Evolutionary conservation across 192 early-diverging fungal species (phyloP).

Genomic region (Mortierella hygrophila): DNA sequence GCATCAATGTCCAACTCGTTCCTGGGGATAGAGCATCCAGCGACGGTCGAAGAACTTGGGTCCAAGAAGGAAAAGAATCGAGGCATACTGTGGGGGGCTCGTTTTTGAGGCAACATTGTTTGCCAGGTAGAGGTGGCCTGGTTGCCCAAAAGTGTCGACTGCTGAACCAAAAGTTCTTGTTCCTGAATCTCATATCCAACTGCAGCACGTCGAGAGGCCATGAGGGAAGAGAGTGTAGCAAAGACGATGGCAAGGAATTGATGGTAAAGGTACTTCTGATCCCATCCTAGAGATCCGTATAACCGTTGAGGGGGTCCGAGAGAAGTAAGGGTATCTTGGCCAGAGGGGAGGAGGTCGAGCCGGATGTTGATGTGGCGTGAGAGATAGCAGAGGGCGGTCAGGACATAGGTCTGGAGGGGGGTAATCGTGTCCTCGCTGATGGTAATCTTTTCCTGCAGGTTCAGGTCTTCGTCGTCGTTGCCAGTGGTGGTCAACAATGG

Average conservation of each 20-base stretch:
- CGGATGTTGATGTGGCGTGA: conserved; percentile 49
- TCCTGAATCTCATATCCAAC: not conserved
- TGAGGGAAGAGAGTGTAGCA: conserved; percentile 21
- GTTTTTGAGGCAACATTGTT: conserved; percentile 28
- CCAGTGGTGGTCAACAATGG: not conserved
- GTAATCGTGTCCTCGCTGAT: conserved; percentile 28
- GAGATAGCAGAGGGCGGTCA: conserved; percentile 47
- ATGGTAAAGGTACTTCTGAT: conserved; percentile 29
- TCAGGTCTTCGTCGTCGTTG: not conserved
- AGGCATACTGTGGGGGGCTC: conserved; percentile 34
- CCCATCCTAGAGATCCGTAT: conserved; percentile 10
- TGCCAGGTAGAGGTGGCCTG: conserved; percentile 29
- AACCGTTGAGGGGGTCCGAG: conserved; percentile 45
- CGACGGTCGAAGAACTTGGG: conserved; percentile 43
- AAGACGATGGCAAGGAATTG: conserved; percentile 42
- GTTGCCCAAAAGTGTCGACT: conserved; percentile 32
- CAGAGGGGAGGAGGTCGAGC: conserved; percentile 49
- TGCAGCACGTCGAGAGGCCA: not conserved
- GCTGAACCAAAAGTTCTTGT: conserved; percentile 13
- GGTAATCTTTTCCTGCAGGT: not conserved
- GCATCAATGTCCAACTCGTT: conserved; percentile 48
- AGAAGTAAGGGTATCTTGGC: conserved; percentile 46
- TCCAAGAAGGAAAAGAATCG: conserved; percentile 48
- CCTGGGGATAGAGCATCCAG: conserved; percentile 47
- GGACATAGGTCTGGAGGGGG: conserved; percentile 30